Conservation (phyloP, 1,284 basidiomycete genomes). For the Porogramme epimiltina region DNA sequence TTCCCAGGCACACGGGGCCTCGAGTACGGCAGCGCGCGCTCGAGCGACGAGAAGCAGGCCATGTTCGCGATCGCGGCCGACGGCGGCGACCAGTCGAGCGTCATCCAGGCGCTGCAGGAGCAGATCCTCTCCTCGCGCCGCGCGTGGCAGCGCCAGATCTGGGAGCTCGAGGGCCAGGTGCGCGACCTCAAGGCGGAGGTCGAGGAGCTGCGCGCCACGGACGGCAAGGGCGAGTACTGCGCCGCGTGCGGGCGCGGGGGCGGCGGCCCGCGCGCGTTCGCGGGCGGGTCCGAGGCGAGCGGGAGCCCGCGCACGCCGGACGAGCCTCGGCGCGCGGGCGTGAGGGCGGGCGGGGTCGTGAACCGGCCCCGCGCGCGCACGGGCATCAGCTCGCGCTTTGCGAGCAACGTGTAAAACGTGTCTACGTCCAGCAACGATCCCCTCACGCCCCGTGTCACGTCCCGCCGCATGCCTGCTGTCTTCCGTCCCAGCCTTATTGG, state of each 20-base stretch:
- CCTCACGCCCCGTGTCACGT: background rate
- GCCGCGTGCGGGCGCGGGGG: constrained; percentile 59
- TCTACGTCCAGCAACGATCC: constrained; percentile 1
- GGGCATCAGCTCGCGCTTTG: constrained; percentile 62
- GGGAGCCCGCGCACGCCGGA: constrained; percentile 14
- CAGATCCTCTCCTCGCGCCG: constrained; percentile 60
- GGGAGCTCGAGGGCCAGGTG: constrained; percentile 75
- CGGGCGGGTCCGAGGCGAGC: constrained; percentile 2
- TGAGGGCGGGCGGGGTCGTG: constrained; percentile 44
- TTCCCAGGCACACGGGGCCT: constrained; percentile 24
- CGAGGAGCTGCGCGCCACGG: constrained; percentile 50
- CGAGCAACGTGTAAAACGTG: constrained; percentile 42
- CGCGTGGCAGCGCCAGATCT: constrained; percentile 70
- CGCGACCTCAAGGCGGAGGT: constrained; percentile 69
- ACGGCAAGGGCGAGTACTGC: constrained; percentile 49
- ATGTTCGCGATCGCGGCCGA: constrained; percentile 34
- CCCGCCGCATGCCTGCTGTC: background rate
- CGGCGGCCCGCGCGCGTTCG: constrained; percentile 8
- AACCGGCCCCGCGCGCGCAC: constrained; percentile 71
- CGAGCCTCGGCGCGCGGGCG: constrained; percentile 29
- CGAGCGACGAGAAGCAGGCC: constrained; percentile 38
- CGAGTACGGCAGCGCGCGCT: constrained; percentile 25
- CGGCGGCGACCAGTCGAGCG: constrained; percentile 42
- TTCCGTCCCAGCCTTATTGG: background rate
- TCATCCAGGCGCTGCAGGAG: constrained; percentile 60